These are phyloP conservation scores for Phytophthora uliginosa DNA, from an alignment of 352 stramenopile genomes.

Conservation along the genomic window DNA sequence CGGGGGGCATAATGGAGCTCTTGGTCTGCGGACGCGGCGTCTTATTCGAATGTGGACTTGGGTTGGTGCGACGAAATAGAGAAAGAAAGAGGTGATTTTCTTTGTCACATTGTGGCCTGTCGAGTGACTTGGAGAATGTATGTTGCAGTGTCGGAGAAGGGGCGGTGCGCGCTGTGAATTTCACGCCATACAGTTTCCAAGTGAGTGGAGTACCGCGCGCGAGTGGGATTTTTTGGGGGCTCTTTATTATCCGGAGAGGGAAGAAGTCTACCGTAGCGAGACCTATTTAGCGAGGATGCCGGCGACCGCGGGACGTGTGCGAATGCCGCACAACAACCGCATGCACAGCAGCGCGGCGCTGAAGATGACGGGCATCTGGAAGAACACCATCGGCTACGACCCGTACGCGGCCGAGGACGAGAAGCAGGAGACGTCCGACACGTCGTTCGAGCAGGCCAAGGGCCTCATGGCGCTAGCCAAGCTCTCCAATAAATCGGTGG, in stretches of 20 bases:
- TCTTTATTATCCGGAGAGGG: neutral
- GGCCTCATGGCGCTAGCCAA: slow-evolving; percentile 96
- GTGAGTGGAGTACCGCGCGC: neutral
- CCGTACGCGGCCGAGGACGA: slow-evolving; percentile 89
- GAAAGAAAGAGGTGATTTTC: slow-evolving; percentile 13
- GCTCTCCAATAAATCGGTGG: slow-evolving; percentile 94
- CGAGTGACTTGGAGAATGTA: neutral
- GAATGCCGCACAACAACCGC: slow-evolving; percentile 98
- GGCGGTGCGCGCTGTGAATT: neutral
- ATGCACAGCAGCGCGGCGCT: slow-evolving; percentile 95
- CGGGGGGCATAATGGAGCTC: slow-evolving; percentile 33
- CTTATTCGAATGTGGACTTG: slow-evolving; percentile 22
- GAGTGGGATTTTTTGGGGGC: neutral
- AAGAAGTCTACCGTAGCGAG: neutral
- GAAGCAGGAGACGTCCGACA: slow-evolving; percentile 69
- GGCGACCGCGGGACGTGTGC: slow-evolving; percentile 87
- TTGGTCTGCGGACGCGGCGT: slow-evolving; percentile 9
- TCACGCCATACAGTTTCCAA: neutral
- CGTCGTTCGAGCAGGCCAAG: slow-evolving; percentile 91
- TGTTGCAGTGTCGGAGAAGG: neutral
- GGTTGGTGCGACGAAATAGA: neutral
- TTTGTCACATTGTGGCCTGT: slow-evolving; percentile 16
- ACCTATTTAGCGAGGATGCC: slow-evolving; percentile 63
- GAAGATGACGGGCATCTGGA: slow-evolving; percentile 98
- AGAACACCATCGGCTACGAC: slow-evolving; percentile 98